Base-by-base conservation (phyloP, 2,329 filamentous ascomycete genomes). In the Cytospora leucostoma region DNA sequence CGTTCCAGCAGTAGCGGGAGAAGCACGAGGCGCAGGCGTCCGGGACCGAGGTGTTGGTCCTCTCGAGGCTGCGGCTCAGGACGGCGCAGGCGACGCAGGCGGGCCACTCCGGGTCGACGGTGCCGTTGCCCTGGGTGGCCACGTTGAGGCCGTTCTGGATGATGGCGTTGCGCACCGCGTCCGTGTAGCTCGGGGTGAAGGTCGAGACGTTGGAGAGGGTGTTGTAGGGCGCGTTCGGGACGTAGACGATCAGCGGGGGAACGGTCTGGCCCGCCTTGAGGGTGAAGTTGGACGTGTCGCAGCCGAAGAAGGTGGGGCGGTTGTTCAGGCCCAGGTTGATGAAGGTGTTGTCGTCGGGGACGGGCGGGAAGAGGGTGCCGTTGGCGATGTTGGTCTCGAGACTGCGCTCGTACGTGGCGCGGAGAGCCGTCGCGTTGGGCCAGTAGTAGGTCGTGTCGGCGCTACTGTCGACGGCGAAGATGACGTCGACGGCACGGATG, bases 81-180 rank as follows among this genome's bases (percentile, higher is more conserved):
- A 96, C 88, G 6, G 94, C 95, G 76, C 95, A 99, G 27, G 88
- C 92, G 5, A 97, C 89, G 70, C 94, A 99, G 1, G 86, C 82
- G 0, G 89, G 82, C 94, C 95, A 99, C 67, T 89, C 76, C 3
- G 76, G 70, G 73, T 96, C 89, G 3, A 88, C 73, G 0, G 92
- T 93, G 56, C 83, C 85, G 77, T 98, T 97, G 58, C 85, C 92
- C 80, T 90, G 88, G 0, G 93, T 97, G 3, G 85, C 93, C 19
- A 89, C 86, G 69, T 95, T 85, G 78, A 90, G 95, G 21, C 92
- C 94, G 77, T 99, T 98, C 68, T 85, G 75, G 71, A 99, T 92
- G 72, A 97, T 91, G 66, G 83, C 83, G 73, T 97, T 86, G 67
- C 94, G 90, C 77, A 92, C 76, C 1, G 73, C 75, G 69, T 85